These are phyloP conservation scores for Lentinula sp. DNA, from an alignment of 768 basidiomycete genomes.

Conservation along the genomic window DNA sequence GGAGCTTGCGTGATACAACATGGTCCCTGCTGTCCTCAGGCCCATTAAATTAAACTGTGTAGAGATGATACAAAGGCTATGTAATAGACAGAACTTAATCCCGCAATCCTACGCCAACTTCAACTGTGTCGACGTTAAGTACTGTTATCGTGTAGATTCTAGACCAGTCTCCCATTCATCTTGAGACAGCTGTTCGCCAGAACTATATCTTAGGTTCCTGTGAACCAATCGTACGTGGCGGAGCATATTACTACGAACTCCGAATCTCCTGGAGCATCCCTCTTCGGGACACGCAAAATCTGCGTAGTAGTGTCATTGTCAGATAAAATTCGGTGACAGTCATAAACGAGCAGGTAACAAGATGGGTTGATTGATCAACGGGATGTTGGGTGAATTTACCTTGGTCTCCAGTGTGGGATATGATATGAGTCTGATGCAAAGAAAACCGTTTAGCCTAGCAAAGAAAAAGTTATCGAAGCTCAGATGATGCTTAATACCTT, in stretches of 20 bases:
- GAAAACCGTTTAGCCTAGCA: neutral
- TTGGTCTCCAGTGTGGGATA: constrained; percentile 6
- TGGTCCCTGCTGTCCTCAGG: no score
- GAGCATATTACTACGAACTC: constrained; percentile 1
- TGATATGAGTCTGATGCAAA: constrained; percentile 1
- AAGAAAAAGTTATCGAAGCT: neutral
- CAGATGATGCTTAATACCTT: neutral
- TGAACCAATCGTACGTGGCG: neutral
- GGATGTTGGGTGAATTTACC: neutral
- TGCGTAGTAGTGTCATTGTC: neutral
- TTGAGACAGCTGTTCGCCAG: neutral
- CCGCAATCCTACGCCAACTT: no score
- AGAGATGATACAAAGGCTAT: no score
- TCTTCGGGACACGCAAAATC: constrained; percentile 2
- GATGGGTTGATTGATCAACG: neutral
- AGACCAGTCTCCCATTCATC: neutral
- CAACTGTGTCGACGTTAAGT: no score
- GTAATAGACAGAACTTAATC: no score
- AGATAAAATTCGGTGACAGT: neutral
- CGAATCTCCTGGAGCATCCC: constrained; percentile 1
- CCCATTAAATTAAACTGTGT: no score
- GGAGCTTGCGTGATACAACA: no score
- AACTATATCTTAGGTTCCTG: neutral
- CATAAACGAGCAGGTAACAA: neutral
- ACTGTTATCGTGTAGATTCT: no score